These are phyloP conservation scores for Suillus weaverae DNA, from an alignment of 768 basidiomycete species.

Conservation along the genomic window DNA sequence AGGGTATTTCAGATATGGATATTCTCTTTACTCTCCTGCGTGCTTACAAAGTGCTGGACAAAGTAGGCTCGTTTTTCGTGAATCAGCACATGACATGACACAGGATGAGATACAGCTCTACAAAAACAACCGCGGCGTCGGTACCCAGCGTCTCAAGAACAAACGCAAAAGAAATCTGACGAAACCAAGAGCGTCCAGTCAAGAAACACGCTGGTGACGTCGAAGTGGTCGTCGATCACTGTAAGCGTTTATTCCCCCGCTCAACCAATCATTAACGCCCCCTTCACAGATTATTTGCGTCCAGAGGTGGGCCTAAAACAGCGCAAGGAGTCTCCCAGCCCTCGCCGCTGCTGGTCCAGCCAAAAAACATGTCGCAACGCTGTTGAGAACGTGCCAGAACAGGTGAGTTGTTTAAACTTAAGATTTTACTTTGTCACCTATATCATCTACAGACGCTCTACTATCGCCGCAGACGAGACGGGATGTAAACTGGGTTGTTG, in stretches of 20 bases:
- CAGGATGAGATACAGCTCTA: slow-evolving; percentile 60
- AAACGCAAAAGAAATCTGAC: slow-evolving; percentile 54
- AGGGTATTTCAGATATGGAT: slow-evolving; percentile 85
- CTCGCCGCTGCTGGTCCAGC: slow-evolving; percentile 41
- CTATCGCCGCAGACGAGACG: too few relatives aligned
- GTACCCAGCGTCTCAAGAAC: slow-evolving; percentile 47
- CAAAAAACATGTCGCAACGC: slow-evolving; percentile 45
- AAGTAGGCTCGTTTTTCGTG: slow-evolving; percentile 44
- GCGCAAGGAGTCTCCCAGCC: slow-evolving; percentile 79
- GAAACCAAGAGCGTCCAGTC: slow-evolving; percentile 39
- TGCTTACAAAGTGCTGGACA: slow-evolving; percentile 76
- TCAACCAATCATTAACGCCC: slow-evolving; percentile 9
- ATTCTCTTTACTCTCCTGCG: slow-evolving; percentile 80
- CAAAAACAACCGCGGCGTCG: slow-evolving; percentile 55
- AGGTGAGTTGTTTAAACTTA: too few relatives aligned
- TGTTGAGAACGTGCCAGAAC: too few relatives aligned
- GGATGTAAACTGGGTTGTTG: too few relatives aligned
- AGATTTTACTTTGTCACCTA: too few relatives aligned
- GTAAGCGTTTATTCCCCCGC: slow-evolving; percentile 44
- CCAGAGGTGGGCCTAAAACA: slow-evolving; percentile 88
- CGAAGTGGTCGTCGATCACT: slow-evolving; percentile 73
- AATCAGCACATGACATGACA: slow-evolving; percentile 26
- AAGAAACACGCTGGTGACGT: slow-evolving; percentile 67
- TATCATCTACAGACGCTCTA: too few relatives aligned
- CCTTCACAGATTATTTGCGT: slow-evolving; percentile 76